A percentile compares a stretch with the other conserved stretches of the same genome.
Conservation (phyloP, 2,329 filamentous ascomycete species). For the Exophiala sp. region DNA sequence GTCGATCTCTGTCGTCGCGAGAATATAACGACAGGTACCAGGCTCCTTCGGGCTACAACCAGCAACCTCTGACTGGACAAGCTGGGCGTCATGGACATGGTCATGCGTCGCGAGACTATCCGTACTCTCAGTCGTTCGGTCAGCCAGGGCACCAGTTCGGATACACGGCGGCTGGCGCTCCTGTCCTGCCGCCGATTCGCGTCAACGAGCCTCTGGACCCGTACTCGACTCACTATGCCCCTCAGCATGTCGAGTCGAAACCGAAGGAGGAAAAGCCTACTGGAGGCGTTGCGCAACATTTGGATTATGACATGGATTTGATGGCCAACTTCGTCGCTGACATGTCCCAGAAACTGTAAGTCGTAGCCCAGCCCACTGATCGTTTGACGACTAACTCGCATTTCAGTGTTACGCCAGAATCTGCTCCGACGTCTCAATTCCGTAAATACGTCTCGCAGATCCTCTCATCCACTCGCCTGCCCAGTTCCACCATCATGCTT, state of each 20-base stretch:
- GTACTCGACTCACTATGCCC: constrained; percentile 21
- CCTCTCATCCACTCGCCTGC: constrained; percentile 79
- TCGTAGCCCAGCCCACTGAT: background rate
- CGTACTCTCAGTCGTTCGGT: constrained; percentile 19
- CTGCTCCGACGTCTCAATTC: constrained; percentile 64
- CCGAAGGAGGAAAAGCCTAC: constrained; percentile 61
- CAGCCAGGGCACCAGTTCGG: constrained; percentile 19
- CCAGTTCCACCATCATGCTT: constrained; percentile 83
- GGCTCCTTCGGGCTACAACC: constrained; percentile 38
- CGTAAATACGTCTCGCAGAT: constrained; percentile 90
- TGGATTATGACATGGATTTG: constrained; percentile 93
- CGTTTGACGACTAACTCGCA: constrained; percentile 51
- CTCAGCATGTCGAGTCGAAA: constrained; percentile 34
- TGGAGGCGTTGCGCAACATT: constrained; percentile 84
- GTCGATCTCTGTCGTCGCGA: constrained; percentile 40
- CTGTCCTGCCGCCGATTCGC: constrained; percentile 40
- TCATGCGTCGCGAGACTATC: constrained; percentile 19
- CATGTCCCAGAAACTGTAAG: constrained; percentile 71
- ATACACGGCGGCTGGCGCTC: constrained; percentile 29
- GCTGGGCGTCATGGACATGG: constrained; percentile 13
- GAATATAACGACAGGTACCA: constrained; percentile 45
- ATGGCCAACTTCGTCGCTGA: constrained; percentile 95
- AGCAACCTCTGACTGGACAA: constrained; percentile 12
- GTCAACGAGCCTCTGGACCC: constrained; percentile 34
- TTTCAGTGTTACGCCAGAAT: constrained; percentile 56